Evolutionary conservation across 2,329 filamentous ascomycete species (phyloP).

Genomic region (Alternaria brassicicola): DNA sequence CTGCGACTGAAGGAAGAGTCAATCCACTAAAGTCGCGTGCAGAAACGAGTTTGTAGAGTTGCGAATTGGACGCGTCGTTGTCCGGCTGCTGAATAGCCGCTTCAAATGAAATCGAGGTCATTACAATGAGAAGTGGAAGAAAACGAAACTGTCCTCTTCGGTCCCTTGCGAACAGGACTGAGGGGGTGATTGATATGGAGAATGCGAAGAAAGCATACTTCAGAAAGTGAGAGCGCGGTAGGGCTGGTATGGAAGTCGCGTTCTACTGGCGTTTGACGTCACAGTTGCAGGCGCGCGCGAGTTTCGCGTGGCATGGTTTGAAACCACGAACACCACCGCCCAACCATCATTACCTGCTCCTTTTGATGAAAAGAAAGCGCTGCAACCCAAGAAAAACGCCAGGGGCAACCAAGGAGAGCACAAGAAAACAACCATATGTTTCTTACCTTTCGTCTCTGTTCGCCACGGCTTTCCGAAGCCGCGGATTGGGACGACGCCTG

Average conservation of each 20-base stretch:
- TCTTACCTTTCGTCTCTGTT: background rate
- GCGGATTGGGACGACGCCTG: background rate
- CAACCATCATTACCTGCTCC: background rate
- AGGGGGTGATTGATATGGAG: background rate
- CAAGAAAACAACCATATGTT: background rate
- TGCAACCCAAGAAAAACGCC: background rate
- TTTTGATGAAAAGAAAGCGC: background rate
- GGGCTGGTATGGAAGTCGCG: background rate
- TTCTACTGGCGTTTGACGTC: background rate
- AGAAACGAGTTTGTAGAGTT: conserved; percentile 26
- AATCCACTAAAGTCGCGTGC: conserved; percentile 13
- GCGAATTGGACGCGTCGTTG: conserved; percentile 22
- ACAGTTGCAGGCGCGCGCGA: conserved; percentile 3
- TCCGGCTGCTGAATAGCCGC: conserved; percentile 31
- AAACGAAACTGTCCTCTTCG: background rate
- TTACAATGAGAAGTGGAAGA: conserved; percentile 5
- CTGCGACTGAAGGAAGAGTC: conserved; percentile 21
- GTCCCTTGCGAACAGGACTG: background rate
- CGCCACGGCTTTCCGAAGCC: background rate
- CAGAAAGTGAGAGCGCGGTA: background rate
- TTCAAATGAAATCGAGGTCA: conserved; percentile 26
- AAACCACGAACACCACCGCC: background rate
- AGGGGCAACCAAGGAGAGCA: background rate
- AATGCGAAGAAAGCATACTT: background rate
- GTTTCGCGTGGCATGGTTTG: background rate